Evolutionary conservation across 345 rosid genomes (phyloP).

Genomic region (Citrus maxima): DNA sequence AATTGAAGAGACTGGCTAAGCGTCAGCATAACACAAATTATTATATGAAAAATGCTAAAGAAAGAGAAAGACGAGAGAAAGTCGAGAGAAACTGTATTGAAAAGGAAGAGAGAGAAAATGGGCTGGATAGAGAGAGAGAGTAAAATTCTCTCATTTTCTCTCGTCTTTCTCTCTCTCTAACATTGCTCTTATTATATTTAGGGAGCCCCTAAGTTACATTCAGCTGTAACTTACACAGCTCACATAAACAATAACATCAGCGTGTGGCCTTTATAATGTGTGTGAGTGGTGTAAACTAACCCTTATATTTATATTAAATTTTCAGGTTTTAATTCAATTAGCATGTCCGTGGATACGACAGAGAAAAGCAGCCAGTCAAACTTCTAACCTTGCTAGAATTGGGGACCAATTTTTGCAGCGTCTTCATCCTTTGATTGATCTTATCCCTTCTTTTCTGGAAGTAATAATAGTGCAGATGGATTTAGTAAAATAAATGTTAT

Average conservation of each 20-base stretch:
- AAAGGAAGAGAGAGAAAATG: too few species aligned
- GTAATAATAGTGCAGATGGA: background rate
- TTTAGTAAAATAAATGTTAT: background rate
- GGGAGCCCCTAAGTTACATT: too few species aligned
- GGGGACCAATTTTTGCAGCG: constrained; percentile 94
- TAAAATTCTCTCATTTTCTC: too few species aligned
- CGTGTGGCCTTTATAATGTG: too few species aligned
- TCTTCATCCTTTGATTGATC: constrained; percentile 96
- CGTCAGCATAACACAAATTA: background rate
- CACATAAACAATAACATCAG: rapidly evolving
- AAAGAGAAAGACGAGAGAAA: too few species aligned
- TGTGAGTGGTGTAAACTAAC: too few species aligned
- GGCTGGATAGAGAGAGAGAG: too few species aligned
- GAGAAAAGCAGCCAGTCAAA: background rate
- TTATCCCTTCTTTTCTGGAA: constrained; percentile 94
- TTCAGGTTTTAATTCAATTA: background rate
- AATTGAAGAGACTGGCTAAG: background rate
- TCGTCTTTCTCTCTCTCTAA: too few species aligned
- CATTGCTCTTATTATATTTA: background rate
- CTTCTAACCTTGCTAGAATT: constrained; percentile 84
- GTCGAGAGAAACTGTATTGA: too few species aligned
- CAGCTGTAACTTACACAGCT: too few species aligned
- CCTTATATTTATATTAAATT: background rate
- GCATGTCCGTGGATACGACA: background rate
- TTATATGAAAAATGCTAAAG: too few species aligned